Percentiles rank a stretch among this genome's conserved stretches.
Evolutionary conservation across 2,329 filamentous ascomycete species (phyloP).

Genomic region (Parasarocladium wereldwijsianum): DNA sequence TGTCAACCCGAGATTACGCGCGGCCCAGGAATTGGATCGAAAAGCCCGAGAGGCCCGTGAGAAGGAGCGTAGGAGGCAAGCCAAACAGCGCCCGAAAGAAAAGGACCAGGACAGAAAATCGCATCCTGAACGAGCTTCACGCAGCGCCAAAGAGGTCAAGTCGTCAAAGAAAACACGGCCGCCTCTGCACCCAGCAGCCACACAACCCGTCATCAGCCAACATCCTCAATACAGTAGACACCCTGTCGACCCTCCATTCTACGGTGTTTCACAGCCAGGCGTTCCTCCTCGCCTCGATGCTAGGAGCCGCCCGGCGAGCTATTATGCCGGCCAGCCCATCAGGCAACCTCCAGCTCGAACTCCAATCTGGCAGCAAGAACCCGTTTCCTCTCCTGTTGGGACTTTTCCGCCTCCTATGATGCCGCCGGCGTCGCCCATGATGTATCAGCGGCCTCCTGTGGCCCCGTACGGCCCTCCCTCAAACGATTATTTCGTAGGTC

Average conservation of each 20-base stretch:
- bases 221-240: slow-evolving; percentile 15
- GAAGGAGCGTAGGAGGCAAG: slow-evolving; percentile 11
- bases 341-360: slow-evolving; percentile 14
- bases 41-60: slow-evolving; percentile 11
- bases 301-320: slow-evolving; percentile 20
- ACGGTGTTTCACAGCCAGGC: slow-evolving; percentile 20
- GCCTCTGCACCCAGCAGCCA: slow-evolving; percentile 16
- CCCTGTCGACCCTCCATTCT: slow-evolving; percentile 20
- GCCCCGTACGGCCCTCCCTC: too few species aligned
- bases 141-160: too few species aligned
- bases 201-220: slow-evolving; percentile 16
- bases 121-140: slow-evolving; percentile 4
- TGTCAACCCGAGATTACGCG: slow-evolving; percentile 27
- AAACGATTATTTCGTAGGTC: too few species aligned
- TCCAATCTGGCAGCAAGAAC: slow-evolving; percentile 11
- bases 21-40: slow-evolving; percentile 15
- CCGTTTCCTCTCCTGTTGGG: slow-evolving; percentile 10
- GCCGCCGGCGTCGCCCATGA: slow-evolving; percentile 12
- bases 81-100: slow-evolving; percentile 11
- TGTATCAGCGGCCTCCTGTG: slow-evolving; percentile 12
- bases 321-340: slow-evolving; percentile 18
- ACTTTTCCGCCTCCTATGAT: slow-evolving; percentile 18
- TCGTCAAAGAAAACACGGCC: slow-evolving; percentile 12
- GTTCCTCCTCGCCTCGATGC: slow-evolving; percentile 17
- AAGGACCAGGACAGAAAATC: too few species aligned